A percentile compares a stretch with the other conserved stretches of the same genome.
phyloP scores from a whole-genome alignment of 768 basidiomycete genomes.

The Flagelloscypha sp. region DNA sequence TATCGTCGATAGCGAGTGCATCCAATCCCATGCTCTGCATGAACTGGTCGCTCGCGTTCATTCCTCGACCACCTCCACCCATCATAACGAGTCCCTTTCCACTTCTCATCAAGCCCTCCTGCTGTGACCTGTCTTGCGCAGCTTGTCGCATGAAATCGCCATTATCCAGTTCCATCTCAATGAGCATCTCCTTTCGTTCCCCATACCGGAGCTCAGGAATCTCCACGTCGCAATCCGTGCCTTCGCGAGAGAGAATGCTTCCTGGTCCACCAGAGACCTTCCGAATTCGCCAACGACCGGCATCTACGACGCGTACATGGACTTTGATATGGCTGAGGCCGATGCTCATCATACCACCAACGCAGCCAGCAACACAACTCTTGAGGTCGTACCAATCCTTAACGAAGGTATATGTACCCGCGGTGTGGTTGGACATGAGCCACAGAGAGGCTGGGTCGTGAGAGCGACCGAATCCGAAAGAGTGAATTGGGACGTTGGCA shows the following conservation, averaged over 20 bases:
- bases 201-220: conserved; percentile 91
- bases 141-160: conserved; percentile 38
- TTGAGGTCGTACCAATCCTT: conserved; percentile 97
- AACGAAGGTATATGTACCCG: conserved; percentile 96
- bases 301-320: conserved; percentile 89
- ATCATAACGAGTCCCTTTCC: too few species aligned
- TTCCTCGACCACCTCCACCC: conserved; percentile 18
- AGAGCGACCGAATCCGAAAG: conserved; percentile 92
- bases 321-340: conserved; percentile 90
- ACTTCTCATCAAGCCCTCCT: too few species aligned
- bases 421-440: conserved; percentile 98
- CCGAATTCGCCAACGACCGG: conserved; percentile 83
- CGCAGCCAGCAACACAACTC: conserved; percentile 85
- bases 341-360: conserved; percentile 96
- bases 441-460: conserved; percentile 97
- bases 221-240: conserved; percentile 92
- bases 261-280: conserved; percentile 90
- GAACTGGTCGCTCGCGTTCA: conserved; percentile 85
- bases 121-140: conserved; percentile 14
- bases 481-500: conserved; percentile 93
- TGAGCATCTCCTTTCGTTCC: conserved; percentile 95
- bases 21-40: conserved; percentile 82
- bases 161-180: conserved; percentile 91
- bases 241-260: conserved; percentile 83
- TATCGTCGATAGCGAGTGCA: conserved; percentile 61